These are phyloP conservation scores for Dendryphion nanum DNA, from an alignment of 2,329 filamentous ascomycete species.

Conservation along the genomic window DNA sequence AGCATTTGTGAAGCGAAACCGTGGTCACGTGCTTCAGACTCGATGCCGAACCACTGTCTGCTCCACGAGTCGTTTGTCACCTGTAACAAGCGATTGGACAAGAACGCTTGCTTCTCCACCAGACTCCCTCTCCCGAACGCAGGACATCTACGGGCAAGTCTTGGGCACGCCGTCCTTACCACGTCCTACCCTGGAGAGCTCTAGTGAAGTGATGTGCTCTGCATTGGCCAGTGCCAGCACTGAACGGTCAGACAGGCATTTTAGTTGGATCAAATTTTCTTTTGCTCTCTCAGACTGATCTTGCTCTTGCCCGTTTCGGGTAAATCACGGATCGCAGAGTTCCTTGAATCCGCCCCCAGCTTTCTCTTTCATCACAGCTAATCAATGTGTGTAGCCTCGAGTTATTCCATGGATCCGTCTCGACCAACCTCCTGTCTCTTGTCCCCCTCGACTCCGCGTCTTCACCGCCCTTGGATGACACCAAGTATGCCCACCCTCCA, in stretches of 20 bases:
- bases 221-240: conserved; percentile 23
- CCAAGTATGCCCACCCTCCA: conserved; percentile 27
- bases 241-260: conserved; percentile 13
- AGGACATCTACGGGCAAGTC: conserved; percentile 17
- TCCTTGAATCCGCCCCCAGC: conserved; percentile 19
- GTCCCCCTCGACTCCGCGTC: conserved; percentile 22
- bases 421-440: conserved; percentile 17
- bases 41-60: conserved; percentile 35
- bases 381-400: conserved; percentile 36
- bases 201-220: conserved; percentile 19
- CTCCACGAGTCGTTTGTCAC: conserved; percentile 24
- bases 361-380: conserved; percentile 31
- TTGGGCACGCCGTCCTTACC: conserved; percentile 13
- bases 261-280: conserved; percentile 19
- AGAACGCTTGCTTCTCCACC: conserved; percentile 16
- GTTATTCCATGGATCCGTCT: conserved; percentile 24
- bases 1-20: conserved; percentile 35
- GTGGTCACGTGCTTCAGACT: conserved; percentile 36
- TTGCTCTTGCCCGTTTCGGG: conserved; percentile 18
- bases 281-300: conserved; percentile 12
- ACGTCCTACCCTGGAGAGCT: conserved; percentile 14
- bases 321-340: conserved; percentile 21
- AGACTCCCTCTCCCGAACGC: conserved; percentile 24
- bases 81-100: conserved; percentile 28
- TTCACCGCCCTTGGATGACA: conserved; percentile 32